Base-by-base conservation (phyloP, 345 rosid species). In the Salix exigua region DNA sequence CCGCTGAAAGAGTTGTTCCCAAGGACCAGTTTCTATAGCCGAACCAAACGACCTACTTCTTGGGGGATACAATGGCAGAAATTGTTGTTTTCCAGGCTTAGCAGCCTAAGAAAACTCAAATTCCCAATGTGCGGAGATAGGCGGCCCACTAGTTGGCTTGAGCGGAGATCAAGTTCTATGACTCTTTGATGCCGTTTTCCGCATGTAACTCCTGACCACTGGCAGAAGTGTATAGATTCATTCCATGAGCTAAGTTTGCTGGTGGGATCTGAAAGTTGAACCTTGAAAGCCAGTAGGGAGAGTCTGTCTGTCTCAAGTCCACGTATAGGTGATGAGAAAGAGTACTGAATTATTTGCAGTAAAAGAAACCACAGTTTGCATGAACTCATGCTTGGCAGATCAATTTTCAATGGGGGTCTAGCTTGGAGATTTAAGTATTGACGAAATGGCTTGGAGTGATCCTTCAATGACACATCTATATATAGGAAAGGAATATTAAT, bases 101-200 rank as follows among this genome's bases (percentile, higher is more conserved):
- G 7, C 4, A 35, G 42, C 69, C 26, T 73, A 9, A 69, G 72
- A 67, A 70, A 77, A 18, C 31, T 48, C 13, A 78, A 37, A 40
- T 78, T 78, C 0, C 80, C 80, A 11, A 72, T 38, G 17, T 35
- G 33, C 4, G 80, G 75, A 6, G 75, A 61, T 42, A 77, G 33
- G 12, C 67, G 23, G 14, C 75, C 80, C 11, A 3, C 33, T 9
- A 77, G 30, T n/a, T 19, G n/a, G 7, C n/a, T 35, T 0, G 62
- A 58, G 3, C 13, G 17, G 25, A 73, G 66, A 58, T 40, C 64
- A 31, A 73, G 64, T 16, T 44, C 38, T 28, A 17, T 13, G 2
- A 73, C 68, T 7, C 68, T 61, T 31, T 26, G 68, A 62, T 62
- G 68, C 5, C 26, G 30, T 4, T 5, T 3, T 19, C 80, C 48